Percentiles rank a stretch among this genome's conserved stretches.
These are phyloP conservation scores for Termitomyces sp. DNA, from an alignment of 768 basidiomycete species.

Conservation along the genomic window DNA sequence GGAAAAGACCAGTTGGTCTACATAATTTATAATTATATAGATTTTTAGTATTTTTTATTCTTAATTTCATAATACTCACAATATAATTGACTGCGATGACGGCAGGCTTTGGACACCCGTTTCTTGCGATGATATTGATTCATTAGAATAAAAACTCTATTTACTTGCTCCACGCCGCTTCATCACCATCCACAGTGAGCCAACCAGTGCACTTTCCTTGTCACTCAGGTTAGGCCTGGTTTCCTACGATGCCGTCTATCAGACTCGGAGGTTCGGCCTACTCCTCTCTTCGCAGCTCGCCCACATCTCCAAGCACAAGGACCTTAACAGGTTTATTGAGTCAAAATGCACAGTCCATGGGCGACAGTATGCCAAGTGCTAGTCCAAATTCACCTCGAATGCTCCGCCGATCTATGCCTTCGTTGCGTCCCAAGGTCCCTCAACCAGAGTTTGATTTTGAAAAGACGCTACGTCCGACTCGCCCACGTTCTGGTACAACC, in stretches of 20 bases:
- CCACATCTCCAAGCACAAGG: neutral
- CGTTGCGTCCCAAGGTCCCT: slow-evolving; percentile 6
- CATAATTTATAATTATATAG: slow-evolving; percentile 6
- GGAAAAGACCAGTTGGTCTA: neutral
- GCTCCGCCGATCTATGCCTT: slow-evolving; percentile 16
- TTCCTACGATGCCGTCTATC: slow-evolving; percentile 41
- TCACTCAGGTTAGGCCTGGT: neutral
- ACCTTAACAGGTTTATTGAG: slow-evolving; percentile 13
- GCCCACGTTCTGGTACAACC: slow-evolving; percentile 25
- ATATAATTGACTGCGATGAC: neutral
- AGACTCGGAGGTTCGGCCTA: slow-evolving; percentile 35
- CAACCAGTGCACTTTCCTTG: neutral
- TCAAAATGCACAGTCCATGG: slow-evolving; percentile 7
- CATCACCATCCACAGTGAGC: neutral
- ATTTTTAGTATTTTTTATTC: neutral
- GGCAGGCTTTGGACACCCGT: too few relatives aligned
- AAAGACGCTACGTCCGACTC: slow-evolving; percentile 4
- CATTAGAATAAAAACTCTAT: neutral
- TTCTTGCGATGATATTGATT: neutral
- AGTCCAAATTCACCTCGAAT: slow-evolving; percentile 7
- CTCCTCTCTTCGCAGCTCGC: slow-evolving; percentile 18
- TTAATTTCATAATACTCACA: neutral
- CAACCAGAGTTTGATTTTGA: neutral
- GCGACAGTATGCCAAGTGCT: neutral
- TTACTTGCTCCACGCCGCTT: neutral